A percentile compares a stretch with the other conserved stretches of the same genome.
Conservation (phyloP, 2,329 filamentous ascomycete genomes). For the Colletotrichum orbiculare region DNA sequence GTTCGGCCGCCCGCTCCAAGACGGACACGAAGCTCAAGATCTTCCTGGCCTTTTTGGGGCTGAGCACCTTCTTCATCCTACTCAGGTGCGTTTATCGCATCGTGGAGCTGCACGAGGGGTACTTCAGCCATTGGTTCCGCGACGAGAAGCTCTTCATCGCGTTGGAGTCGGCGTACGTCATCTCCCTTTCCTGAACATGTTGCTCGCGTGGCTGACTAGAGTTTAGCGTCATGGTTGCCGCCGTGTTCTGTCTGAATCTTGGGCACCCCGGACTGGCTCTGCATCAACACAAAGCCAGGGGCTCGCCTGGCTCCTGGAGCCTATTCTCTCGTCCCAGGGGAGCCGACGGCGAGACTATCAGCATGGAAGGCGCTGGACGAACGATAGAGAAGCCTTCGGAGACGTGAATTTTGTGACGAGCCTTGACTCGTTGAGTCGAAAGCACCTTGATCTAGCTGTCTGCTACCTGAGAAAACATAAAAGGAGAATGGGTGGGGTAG, state of each 20-base stretch:
- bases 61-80: constrained; percentile 66
- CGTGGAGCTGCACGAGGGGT: constrained; percentile 67
- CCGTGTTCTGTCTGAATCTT: constrained; percentile 15
- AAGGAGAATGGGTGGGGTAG: no score
- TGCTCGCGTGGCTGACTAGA: not conserved
- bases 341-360: no score
- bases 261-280: constrained; percentile 29
- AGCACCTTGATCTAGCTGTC: no score
- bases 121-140: constrained; percentile 59
- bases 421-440: rapidly evolving
- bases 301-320: no score
- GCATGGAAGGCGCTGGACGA: no score
- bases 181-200: no score
- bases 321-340: no score
- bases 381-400: no score
- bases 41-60: constrained; percentile 60
- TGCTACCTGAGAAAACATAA: no score
- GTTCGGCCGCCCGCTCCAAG: constrained; percentile 43
- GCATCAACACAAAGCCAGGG: not conserved
- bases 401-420: no score
- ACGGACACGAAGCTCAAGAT: constrained; percentile 51
- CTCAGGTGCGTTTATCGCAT: constrained; percentile 69
- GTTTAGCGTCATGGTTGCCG: constrained; percentile 25
- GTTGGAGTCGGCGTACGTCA: constrained; percentile 51
- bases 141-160: constrained; percentile 56